Percentiles rank a stretch among this genome's conserved stretches.
These are phyloP conservation scores for Teunomyces aglyptinius DNA, from an alignment of 805 yeast genomes.

Conservation along the genomic window DNA sequence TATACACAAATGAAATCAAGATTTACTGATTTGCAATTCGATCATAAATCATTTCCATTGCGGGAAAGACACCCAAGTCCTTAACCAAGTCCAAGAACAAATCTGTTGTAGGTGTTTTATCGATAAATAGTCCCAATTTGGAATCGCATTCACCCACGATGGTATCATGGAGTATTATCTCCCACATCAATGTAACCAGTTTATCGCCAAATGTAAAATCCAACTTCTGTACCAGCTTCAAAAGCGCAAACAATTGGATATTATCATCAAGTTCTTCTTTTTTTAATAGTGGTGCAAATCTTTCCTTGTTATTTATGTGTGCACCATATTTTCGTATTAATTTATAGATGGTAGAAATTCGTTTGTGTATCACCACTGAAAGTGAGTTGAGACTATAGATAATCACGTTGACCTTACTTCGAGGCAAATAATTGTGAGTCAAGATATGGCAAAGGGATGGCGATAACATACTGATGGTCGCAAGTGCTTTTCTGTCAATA, in stretches of 20 bases:
- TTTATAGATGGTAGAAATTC: conserved; percentile 20
- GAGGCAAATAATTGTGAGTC: conserved; percentile 22
- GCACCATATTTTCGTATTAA: conserved; percentile 18
- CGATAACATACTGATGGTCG: conserved; percentile 20
- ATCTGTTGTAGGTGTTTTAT: neutral
- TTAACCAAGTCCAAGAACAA: conserved; percentile 21
- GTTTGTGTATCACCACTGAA: conserved; percentile 20
- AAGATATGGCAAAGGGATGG: conserved; percentile 20
- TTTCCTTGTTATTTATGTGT: conserved; percentile 12
- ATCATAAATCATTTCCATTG: conserved; percentile 1
- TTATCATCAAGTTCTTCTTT: conserved; percentile 16
- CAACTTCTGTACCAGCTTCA: conserved; percentile 21
- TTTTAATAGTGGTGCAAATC: conserved; percentile 8
- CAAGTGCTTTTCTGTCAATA: neutral
- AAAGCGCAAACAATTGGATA: conserved; percentile 14
- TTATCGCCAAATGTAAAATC: conserved; percentile 12
- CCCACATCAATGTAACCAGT: conserved; percentile 21
- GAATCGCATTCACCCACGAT: conserved; percentile 25
- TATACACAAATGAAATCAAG: neutral
- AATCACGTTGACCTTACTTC: conserved; percentile 24
- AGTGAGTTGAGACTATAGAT: conserved; percentile 33
- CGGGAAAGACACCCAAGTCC: conserved; percentile 7
- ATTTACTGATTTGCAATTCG: neutral
- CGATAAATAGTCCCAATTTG: conserved; percentile 11
- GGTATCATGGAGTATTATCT: conserved; percentile 19